phyloP scores from a whole-genome alignment of 2,329 filamentous ascomycete genomes.

The Metarhizium guizhouense region DNA sequence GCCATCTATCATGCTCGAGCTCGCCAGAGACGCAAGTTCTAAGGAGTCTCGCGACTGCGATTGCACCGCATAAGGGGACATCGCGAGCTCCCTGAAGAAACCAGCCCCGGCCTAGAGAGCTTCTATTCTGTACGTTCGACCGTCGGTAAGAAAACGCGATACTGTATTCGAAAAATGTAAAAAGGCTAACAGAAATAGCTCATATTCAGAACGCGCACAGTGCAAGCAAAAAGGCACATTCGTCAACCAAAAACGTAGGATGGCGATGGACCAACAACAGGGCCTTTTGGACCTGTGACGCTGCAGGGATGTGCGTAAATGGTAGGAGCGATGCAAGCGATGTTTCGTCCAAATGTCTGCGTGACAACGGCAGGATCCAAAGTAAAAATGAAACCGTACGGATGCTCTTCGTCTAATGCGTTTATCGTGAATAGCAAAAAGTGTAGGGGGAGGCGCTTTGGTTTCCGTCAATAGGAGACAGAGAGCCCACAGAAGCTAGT shows the following conservation, averaged over 20 bases:
- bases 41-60: conserved; percentile 72
- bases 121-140: background rate
- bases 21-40: conserved; percentile 90
- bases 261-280: background rate
- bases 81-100: conserved; percentile 19
- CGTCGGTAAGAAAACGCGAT: background rate
- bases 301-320: background rate
- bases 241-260: background rate
- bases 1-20: conserved; percentile 52
- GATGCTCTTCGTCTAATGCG: background rate
- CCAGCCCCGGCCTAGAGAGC: background rate
- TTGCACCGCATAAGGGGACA: conserved; percentile 31
- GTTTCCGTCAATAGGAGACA: background rate
- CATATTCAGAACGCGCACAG: conserved; percentile 14
- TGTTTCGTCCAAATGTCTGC: background rate
- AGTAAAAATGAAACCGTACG: background rate
- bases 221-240: background rate
- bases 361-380: background rate
- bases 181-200: conserved; percentile 13
- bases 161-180: background rate
- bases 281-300: background rate
- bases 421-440: background rate
- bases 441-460: background rate
- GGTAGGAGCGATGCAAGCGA: background rate
- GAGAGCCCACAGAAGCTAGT: background rate